phyloP scores from a whole-genome alignment of 176 grass and related monocot genomes.

The Musa schizocarpa region DNA sequence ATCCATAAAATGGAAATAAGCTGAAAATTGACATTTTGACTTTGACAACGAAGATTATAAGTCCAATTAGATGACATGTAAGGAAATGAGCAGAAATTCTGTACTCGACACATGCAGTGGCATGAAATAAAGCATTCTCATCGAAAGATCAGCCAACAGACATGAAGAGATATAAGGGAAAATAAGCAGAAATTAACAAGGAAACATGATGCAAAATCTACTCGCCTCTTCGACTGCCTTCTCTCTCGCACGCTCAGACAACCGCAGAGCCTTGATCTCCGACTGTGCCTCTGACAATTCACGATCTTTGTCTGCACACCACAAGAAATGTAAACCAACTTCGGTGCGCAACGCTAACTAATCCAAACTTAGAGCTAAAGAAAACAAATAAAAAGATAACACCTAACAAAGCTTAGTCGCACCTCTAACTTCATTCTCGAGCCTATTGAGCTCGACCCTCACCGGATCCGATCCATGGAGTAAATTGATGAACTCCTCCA shows the following conservation, averaged over 20 bases:
- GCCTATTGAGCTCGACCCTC: constrained; percentile 78
- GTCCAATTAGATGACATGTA: background rate
- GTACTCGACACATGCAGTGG: background rate
- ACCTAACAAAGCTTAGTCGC: constrained; percentile 31
- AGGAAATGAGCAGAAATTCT: background rate
- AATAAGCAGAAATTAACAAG: background rate
- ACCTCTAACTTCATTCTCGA: constrained; percentile 85
- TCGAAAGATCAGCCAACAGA: background rate
- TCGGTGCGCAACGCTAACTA: too few relatives aligned
- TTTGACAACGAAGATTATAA: background rate
- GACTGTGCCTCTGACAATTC: constrained; percentile 76
- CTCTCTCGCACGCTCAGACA: constrained; percentile 92
- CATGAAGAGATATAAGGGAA: too few relatives aligned
- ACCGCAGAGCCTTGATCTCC: constrained; percentile 73
- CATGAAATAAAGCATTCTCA: background rate
- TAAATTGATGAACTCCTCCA: constrained; percentile 97
- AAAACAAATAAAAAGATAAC: background rate
- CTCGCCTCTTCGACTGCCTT: constrained; percentile 95
- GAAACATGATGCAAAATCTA: constrained; percentile 6
- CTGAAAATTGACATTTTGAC: background rate
- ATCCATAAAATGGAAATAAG: background rate
- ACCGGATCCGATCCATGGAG: constrained; percentile 97
- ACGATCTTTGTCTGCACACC: constrained; percentile 69
- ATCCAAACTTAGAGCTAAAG: background rate
- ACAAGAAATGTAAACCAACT: background rate